These are phyloP conservation scores for Hymenoscyphus albidus DNA, from an alignment of 2,329 filamentous ascomycete genomes.

Conservation along the genomic window DNA sequence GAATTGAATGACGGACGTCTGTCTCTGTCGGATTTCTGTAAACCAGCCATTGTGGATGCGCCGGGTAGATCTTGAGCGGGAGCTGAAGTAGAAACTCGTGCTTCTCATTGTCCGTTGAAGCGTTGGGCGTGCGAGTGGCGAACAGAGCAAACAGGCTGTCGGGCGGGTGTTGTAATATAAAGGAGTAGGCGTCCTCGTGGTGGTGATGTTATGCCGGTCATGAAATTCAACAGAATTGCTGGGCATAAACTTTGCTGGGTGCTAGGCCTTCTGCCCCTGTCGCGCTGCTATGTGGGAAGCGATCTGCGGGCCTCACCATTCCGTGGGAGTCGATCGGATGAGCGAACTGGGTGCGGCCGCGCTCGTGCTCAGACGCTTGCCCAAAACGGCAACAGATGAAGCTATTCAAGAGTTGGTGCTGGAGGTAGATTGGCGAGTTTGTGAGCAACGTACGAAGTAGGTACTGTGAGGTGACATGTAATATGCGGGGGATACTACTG, in stretches of 20 bases:
- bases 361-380: not conserved
- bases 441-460: not conserved
- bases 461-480: not conserved
- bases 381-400: not conserved
- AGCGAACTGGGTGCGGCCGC: not conserved
- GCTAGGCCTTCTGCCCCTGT: conserved; percentile 9
- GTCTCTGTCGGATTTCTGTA: conserved; percentile 32
- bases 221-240: conserved; percentile 2
- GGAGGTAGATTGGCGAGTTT: not conserved
- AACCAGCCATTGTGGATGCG: conserved; percentile 35
- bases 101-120: conserved; percentile 29
- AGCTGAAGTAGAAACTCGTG: conserved; percentile 19
- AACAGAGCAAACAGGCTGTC: conserved; percentile 1
- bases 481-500: not conserved
- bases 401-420: not conserved
- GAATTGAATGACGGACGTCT: conserved; percentile 37
- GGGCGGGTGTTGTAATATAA: not conserved
- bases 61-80: conserved; percentile 22
- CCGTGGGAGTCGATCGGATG: not conserved
- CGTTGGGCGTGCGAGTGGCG: conserved; percentile 2
- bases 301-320: conserved; percentile 16
- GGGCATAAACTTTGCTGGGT: conserved; percentile 19
- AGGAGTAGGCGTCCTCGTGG: conserved; percentile 7
- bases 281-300: conserved; percentile 14
- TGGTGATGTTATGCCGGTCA: conserved; percentile 15